A percentile compares a stretch with the other conserved stretches of the same genome.
These are phyloP conservation scores for Sextonia rubra DNA, from an alignment of 164 flowering plant species.

Conservation along the genomic window DNA sequence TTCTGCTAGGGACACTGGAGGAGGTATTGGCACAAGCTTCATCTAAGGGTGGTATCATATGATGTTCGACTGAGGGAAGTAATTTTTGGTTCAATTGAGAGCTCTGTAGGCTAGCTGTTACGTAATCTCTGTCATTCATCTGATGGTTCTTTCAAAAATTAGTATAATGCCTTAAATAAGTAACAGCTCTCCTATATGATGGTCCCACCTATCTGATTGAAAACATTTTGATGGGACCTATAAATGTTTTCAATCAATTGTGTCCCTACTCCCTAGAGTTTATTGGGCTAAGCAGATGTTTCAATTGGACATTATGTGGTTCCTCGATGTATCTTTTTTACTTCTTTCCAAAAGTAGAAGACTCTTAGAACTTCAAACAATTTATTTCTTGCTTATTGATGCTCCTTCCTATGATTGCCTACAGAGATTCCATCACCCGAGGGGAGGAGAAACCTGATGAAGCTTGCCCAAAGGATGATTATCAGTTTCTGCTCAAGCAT, in stretches of 20 bases:
- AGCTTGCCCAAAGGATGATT: conserved; percentile 67
- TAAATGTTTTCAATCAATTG: neutral
- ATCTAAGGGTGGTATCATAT: neutral
- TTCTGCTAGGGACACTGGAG: conserved; percentile 20
- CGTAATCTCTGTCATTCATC: neutral
- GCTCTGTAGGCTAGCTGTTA: neutral
- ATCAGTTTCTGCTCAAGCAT: conserved; percentile 63
- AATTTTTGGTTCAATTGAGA: neutral
- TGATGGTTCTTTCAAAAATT: neutral
- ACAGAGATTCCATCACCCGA: conserved; percentile 27
- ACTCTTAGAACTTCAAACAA: neutral
- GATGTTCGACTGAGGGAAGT: neutral
- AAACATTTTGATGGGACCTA: no score
- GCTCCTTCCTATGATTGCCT: conserved; percentile 4
- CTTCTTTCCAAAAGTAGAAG: neutral
- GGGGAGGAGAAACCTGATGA: conserved; percentile 57
- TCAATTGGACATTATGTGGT: neutral
- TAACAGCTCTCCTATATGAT: no score
- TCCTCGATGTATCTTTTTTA: neutral
- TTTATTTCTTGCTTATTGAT: neutral
- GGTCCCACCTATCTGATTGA: no score
- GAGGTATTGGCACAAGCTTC: conserved; percentile 18
- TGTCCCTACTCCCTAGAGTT: neutral
- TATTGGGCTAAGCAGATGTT: neutral
- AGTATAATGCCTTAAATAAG: neutral